Evolutionary conservation across 805 yeast genomes (phyloP), one percentile per base, ranked within the genome.

Genomic region (Jamesozyma jinghongensis): DNA sequence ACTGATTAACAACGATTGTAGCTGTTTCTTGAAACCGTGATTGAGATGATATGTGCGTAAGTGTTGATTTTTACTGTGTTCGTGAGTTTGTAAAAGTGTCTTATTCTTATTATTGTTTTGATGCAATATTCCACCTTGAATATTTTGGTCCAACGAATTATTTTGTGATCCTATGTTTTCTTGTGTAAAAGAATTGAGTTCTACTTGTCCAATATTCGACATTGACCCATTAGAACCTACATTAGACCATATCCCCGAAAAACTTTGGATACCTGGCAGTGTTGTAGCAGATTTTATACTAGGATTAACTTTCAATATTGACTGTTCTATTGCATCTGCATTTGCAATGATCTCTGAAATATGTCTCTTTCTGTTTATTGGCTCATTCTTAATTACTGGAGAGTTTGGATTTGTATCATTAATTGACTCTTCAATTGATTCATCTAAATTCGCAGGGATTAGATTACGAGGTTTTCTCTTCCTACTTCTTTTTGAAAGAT

Each of bases 401-500:
- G 13, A 11, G 31, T 28, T 28, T 7, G 27, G 4, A 10, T 16
- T 19, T 5, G 34, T 19, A 20, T 7, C 19, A 1, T 19, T 11
- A 2, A 19, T 20, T 4, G 31, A 27, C 4, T 14, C 19, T 18
- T 29, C 39, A 5, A 5, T 36, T n/a, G n/a, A 8, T 19, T 22
- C 26, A 7, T 22, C 26, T 22, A 10, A 22, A 6, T 7, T 22
- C 10, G 26, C 26, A 22, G n/a, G n/a, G n/a, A n/a, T n/a, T n/a
- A n/a, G n/a, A n/a, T 26, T 34, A 19, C 35, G 37, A 6, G 34
- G 11, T 19, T 34, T 34, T 42, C 63, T 58, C 40, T 59, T 62
- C 49, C 81, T 75, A 33, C 79, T 68, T 8, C 78, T 65, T 39
- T 76, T 82, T 14, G 74, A 70, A 13, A 75, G 54, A 49, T 84